Conservation (phyloP, 345 rosid species). For the Gossypium rotundifolium region DNA sequence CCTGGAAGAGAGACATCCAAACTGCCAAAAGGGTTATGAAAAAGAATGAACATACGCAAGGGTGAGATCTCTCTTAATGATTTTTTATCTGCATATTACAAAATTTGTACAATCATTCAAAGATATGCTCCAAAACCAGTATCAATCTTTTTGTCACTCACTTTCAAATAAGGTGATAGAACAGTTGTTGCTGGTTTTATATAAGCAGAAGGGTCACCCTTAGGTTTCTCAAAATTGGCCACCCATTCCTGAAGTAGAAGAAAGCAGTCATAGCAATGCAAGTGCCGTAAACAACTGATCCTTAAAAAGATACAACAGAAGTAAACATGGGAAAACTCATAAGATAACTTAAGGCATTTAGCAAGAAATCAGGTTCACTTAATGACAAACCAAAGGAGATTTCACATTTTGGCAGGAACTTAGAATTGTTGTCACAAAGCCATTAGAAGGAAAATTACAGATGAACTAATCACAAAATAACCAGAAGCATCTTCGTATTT, state of each 20-base stretch:
- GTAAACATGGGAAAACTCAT: neutral
- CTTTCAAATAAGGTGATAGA: constrained; percentile 88
- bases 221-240: constrained; percentile 95
- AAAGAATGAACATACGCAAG: neutral
- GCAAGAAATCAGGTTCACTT: neutral
- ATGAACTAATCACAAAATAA: neutral
- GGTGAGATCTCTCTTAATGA: neutral
- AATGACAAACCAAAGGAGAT: neutral
- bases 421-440: neutral
- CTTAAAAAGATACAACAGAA: neutral
- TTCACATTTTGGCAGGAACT: neutral
- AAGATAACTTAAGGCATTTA: neutral
- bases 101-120: neutral
- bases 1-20: constrained; percentile 97
- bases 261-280: neutral
- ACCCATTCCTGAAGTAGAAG: constrained; percentile 62
- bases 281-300: neutral
- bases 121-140: neutral
- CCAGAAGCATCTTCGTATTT: neutral
- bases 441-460: constrained; percentile 4
- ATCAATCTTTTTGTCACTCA: constrained; percentile 31
- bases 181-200: constrained; percentile 82
- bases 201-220: constrained; percentile 88
- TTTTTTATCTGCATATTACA: neutral
- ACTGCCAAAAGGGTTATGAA: constrained; percentile 47